Conservation (phyloP, 192 early-diverging fungal species). For the Mortierella claussenii region DNA sequence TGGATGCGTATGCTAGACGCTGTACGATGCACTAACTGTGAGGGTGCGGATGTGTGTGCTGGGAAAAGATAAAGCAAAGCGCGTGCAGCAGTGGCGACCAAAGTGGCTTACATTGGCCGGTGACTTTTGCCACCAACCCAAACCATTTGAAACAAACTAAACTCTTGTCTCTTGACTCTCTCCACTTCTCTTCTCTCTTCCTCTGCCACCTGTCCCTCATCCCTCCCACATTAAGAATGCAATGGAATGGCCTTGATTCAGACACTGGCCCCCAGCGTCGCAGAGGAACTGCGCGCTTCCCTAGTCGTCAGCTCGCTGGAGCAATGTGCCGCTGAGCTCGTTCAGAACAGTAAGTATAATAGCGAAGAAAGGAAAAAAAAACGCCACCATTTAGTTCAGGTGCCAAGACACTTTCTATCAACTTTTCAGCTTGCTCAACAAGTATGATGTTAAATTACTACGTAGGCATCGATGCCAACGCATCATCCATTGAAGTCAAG, state of each 20-base stretch:
- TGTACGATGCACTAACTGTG: too few species aligned
- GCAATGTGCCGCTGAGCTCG: conserved; percentile 68
- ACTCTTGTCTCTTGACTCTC: too few species aligned
- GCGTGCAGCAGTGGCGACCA: too few species aligned
- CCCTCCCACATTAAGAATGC: neutral
- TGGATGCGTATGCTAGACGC: too few species aligned
- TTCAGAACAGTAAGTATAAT: conserved; percentile 71
- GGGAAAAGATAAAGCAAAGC: too few species aligned
- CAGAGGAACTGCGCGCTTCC: conserved; percentile 51
- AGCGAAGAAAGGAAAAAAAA: too few species aligned
- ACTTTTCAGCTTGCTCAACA: neutral
- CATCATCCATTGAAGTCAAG: conserved; percentile 60
- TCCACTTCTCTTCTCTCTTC: neutral
- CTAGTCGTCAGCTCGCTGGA: conserved; percentile 51
- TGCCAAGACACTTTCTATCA: conserved; percentile 1
- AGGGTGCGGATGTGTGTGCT: too few species aligned
- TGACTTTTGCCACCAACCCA: conserved; percentile 27
- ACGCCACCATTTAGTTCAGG: too few species aligned
- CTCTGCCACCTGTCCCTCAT: neutral
- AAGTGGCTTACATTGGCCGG: too few species aligned
- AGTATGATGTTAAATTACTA: too few species aligned
- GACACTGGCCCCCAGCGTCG: conserved; percentile 27
- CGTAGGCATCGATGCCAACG: conserved; percentile 66
- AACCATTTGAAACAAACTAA: too few species aligned
- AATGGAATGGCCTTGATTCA: conserved; percentile 53